These are phyloP conservation scores for Furcasterigmium furcatum DNA, from an alignment of 2,329 filamentous ascomycete species.

Conservation along the genomic window DNA sequence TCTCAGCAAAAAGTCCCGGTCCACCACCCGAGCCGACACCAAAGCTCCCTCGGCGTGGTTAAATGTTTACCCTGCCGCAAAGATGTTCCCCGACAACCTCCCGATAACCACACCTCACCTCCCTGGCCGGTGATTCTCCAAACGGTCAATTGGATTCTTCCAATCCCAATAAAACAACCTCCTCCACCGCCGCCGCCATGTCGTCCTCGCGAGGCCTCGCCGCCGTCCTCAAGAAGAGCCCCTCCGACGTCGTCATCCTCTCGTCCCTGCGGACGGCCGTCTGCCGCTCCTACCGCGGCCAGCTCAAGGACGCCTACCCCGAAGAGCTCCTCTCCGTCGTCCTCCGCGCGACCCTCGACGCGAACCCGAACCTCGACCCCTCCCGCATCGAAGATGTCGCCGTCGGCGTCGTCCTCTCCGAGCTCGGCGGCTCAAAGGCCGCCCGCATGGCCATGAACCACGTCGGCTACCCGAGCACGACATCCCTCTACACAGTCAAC, in stretches of 20 bases:
- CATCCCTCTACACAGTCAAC: constrained; percentile 83
- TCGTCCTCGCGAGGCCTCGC: constrained; percentile 63
- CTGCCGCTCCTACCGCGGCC: constrained; percentile 78
- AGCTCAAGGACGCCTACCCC: constrained; percentile 83
- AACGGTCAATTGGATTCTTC: not conserved
- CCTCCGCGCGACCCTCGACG: constrained; percentile 64
- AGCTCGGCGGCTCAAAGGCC: constrained; percentile 87
- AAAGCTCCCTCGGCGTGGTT: not conserved
- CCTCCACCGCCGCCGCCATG: constrained; percentile 27
- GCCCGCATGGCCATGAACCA: constrained; percentile 89
- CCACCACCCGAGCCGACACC: not conserved
- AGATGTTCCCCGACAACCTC: not conserved
- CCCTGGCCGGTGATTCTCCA: not conserved
- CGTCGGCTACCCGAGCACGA: constrained; percentile 69
- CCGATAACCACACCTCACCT: not conserved
- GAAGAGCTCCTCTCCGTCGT: constrained; percentile 78
- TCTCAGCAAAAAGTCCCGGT: not conserved
- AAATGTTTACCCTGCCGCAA: not conserved
- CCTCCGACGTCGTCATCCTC: constrained; percentile 82
- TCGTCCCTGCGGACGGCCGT: constrained; percentile 88
- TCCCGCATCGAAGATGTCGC: constrained; percentile 73
- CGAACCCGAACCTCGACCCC: constrained; percentile 70
- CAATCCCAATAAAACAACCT: not conserved
- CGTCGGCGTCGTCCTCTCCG: constrained; percentile 85
- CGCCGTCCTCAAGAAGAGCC: constrained; percentile 73